Evolutionary conservation across 2,329 filamentous ascomycete species (phyloP).

Genomic region (Cordyceps cicadae): DNA sequence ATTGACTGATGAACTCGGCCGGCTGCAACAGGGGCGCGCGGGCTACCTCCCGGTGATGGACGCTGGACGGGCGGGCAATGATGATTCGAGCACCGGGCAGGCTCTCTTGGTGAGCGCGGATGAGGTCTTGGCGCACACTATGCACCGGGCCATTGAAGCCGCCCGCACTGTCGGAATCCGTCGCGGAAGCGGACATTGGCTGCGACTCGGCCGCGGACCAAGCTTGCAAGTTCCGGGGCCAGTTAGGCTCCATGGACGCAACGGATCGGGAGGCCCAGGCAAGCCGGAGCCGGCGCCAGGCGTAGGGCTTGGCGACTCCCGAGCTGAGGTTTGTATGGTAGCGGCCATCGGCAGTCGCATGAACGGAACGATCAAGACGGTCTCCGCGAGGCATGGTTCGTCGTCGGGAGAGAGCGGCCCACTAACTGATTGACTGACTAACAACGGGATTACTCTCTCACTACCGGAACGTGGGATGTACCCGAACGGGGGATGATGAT

Average conservation of each 20-base stretch:
- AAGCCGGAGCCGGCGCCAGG: background rate
- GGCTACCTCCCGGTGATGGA: background rate
- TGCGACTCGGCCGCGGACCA: background rate
- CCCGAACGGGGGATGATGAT: background rate
- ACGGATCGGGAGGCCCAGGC: background rate
- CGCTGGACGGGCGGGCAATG: background rate
- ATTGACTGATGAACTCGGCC: background rate
- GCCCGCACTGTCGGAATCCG: background rate
- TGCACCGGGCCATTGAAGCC: background rate
- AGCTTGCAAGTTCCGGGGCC: background rate
- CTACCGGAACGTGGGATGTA: background rate
- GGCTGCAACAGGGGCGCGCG: background rate
- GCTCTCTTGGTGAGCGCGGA: background rate
- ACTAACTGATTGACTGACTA: background rate
- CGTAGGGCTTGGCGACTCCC: background rate
- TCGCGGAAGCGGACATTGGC: background rate
- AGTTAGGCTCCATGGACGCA: background rate
- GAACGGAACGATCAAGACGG: background rate
- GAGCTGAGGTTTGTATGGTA: background rate
- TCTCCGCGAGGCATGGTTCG: background rate
- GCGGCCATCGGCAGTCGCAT: background rate
- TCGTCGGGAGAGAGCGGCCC: background rate
- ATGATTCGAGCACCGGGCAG: constrained; percentile 5
- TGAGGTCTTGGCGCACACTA: background rate
- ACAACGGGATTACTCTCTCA: background rate